A percentile compares a stretch with the other conserved stretches of the same genome.
These are phyloP conservation scores for Metrosideros polymorpha DNA, from an alignment of 441 rosid species.

Conservation along the genomic window DNA sequence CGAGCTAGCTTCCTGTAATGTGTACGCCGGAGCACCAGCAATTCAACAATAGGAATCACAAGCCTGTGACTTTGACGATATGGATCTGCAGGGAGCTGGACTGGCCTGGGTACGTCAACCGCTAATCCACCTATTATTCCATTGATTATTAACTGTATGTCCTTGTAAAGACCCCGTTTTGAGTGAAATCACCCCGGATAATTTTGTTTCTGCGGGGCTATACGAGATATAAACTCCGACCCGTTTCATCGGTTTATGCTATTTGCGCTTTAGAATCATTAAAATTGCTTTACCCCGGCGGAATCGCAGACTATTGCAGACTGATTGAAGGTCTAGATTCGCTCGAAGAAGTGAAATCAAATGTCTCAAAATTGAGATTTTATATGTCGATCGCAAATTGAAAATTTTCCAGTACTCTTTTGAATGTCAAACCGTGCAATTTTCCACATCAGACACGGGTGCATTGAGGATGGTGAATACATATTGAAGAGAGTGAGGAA, in stretches of 20 bases:
- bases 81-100: not conserved
- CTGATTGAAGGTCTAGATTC: not conserved
- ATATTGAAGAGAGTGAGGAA: too few species aligned
- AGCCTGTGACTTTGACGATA: not conserved
- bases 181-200: not conserved
- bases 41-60: not conserved
- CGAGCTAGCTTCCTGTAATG: not conserved
- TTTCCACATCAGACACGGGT: not conserved
- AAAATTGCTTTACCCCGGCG: not conserved
- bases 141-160: not conserved
- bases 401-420: not conserved
- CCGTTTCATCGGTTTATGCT: not conserved
- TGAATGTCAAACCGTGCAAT: not conserved
- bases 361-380: not conserved
- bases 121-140: not conserved
- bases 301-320: not conserved
- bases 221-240: not conserved
- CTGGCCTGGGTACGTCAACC: not conserved
- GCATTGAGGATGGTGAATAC: too few species aligned
- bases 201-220: not conserved
- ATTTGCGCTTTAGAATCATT: not conserved
- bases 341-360: not conserved
- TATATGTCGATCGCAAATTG: not conserved
- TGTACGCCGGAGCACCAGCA: not conserved
- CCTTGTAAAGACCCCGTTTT: not conserved